Conservation (phyloP, 148 eudicot species). For the Arbutus unedo region DNA sequence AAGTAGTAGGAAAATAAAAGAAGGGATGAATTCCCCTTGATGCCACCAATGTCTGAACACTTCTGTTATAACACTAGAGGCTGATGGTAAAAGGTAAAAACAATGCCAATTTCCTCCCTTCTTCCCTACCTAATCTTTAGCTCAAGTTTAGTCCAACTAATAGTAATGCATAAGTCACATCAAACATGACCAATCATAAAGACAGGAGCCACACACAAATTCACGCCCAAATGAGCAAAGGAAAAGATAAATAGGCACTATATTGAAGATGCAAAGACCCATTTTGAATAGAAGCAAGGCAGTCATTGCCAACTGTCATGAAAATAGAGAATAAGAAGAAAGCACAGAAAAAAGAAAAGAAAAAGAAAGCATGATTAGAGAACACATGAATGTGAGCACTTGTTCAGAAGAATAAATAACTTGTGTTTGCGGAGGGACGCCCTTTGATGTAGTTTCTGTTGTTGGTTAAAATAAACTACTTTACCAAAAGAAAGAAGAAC, state of each 20-base stretch:
- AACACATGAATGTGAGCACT: too few species aligned
- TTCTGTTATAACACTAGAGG: not conserved
- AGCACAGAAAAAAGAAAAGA: too few species aligned
- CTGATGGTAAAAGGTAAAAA: not conserved
- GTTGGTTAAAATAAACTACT: too few species aligned
- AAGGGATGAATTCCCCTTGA: not conserved
- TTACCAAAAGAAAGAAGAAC: too few species aligned
- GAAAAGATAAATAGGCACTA: not conserved
- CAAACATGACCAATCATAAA: not conserved
- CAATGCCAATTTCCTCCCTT: not conserved
- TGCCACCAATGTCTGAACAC: not conserved
- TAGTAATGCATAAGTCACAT: not conserved
- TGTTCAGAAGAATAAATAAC: too few species aligned
- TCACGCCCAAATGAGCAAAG: not conserved
- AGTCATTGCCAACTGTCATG: too few species aligned
- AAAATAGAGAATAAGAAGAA: too few species aligned
- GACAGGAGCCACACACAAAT: not conserved
- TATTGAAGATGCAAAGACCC: too few species aligned
- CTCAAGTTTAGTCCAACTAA: not conserved
- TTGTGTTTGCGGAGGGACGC: too few species aligned
- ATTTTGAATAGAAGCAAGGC: too few species aligned
- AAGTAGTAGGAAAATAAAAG: not conserved
- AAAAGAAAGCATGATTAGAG: too few species aligned
- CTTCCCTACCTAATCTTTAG: not conserved
- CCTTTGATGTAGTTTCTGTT: too few species aligned